These are phyloP conservation scores for Narthecium ossifragum DNA, from an alignment of 106 monocot genomes.

Conservation along the genomic window DNA sequence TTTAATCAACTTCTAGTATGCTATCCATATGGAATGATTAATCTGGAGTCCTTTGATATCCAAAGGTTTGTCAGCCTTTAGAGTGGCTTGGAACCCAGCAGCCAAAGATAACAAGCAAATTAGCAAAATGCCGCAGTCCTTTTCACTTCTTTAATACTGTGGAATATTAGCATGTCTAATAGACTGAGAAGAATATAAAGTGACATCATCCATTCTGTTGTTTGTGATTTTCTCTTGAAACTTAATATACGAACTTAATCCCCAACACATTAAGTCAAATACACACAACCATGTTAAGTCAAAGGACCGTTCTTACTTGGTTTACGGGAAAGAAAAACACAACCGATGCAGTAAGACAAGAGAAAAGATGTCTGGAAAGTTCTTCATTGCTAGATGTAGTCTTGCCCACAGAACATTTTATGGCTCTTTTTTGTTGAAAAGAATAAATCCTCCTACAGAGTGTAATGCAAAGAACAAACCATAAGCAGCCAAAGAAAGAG, in stretches of 20 bases:
- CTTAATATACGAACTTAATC: background rate
- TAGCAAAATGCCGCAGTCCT: background rate
- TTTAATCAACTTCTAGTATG: background rate
- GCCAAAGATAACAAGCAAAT: too few relatives aligned
- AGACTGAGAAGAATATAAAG: too few relatives aligned
- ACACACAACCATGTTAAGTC: background rate
- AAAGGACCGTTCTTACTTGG: slow-evolving; percentile 31
- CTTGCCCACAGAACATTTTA: slow-evolving; percentile 26
- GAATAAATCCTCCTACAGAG: slow-evolving; percentile 18
- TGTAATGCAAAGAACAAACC: background rate
- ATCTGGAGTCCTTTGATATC: too few relatives aligned
- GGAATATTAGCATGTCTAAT: background rate
- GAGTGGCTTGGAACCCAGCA: too few relatives aligned
- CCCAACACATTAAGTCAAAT: background rate
- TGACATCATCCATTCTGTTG: background rate
- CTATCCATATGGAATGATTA: background rate
- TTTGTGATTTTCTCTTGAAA: background rate
- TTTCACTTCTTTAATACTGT: background rate
- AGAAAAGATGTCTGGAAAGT: slow-evolving; percentile 33
- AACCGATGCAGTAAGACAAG: slow-evolving; percentile 59
- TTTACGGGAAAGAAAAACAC: slow-evolving; percentile 40
- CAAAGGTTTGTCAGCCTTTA: too few relatives aligned
- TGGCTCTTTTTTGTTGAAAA: background rate
- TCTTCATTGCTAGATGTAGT: slow-evolving; percentile 21
- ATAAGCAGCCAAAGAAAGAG: background rate